Evolutionary conservation across 2,329 filamentous ascomycete species (phyloP).

Genomic region (Colletotrichum sp.): DNA sequence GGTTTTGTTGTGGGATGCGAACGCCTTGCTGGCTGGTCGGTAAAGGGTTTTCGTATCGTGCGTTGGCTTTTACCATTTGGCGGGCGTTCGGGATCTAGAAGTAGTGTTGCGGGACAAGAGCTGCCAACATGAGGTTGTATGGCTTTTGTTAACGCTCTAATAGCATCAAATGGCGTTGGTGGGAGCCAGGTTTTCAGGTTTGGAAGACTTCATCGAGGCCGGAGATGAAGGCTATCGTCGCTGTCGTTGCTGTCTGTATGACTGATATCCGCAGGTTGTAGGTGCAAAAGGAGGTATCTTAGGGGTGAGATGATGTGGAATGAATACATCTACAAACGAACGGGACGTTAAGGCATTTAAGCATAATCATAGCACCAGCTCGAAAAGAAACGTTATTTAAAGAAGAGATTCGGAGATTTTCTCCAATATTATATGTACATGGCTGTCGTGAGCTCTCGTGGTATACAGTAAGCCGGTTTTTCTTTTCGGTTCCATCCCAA

Average conservation of each 20-base stretch:
- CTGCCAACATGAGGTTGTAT: not conserved
- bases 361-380: not conserved
- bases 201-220: not conserved
- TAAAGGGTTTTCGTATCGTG: not conserved
- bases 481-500: not conserved
- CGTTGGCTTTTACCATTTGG: not conserved
- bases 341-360: not conserved
- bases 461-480: not conserved
- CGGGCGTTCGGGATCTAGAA: not conserved
- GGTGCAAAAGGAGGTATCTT: not conserved
- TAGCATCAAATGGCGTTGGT: not conserved
- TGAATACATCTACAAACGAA: not conserved
- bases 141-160: not conserved
- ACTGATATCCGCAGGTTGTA: not conserved
- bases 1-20: constrained; percentile 90
- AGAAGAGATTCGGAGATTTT: constrained; percentile 14
- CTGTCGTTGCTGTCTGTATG: not conserved
- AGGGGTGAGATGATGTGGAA: not conserved
- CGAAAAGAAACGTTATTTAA: not conserved
- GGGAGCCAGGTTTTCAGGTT: not conserved
- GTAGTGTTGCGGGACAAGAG: not conserved
- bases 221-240: not conserved
- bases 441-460: not conserved
- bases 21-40: constrained; percentile 41
- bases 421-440: constrained; percentile 14